Evolutionary conservation across 179 eudicot genomes (phyloP), one percentile per base, ranked within the genome.

Genomic region (Silene vulgaris): DNA sequence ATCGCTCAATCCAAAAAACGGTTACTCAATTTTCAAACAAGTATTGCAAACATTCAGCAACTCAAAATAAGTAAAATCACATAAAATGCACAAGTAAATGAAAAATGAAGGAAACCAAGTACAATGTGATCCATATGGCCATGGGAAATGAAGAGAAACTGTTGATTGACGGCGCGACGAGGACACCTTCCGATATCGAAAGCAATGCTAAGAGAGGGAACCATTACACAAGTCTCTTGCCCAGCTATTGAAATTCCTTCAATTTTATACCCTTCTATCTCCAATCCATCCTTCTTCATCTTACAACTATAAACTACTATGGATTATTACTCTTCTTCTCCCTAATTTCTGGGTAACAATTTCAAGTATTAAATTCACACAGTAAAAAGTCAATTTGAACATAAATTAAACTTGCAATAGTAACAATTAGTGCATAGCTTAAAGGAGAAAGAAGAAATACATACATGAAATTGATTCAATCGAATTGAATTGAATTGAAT

Each of bases 111-210:
- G 12, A 52, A n/a, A 19, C 1, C 3, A 68, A 17, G 0, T 82
- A 93, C 98, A 75, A 94, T 94, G 84, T 92, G 98, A 37, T 92
- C 98, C 98, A 94, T 90, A 80, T 93, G 98, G 40, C 91, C 98
- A 68, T 94, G 98, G 14, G 98, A 94, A 78, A 94, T 90, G 80
- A 94, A 92, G 83, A 92, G 88, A 77, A 89, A 92, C 23, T 92
- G 87, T 48, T 90, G 97, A 19, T 90, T 76, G 61, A 94, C 72
- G 48, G 98, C 98, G 28, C 91, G 90, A 74, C 83, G 92, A 76
- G 98, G 97, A 72, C 98, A 94, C 78, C 88, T 86, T 69, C 98
- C 98, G 64, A 94, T 92, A 76, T 94, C 98, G 74, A 94, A 94
- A 3, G 94, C 94, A 12, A 92, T 65, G 26, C 85, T 92, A 70